Evolutionary conservation across 345 rosid genomes (phyloP), one percentile per base, ranked within the genome.

Genomic region (Gossypium rotundifolium): DNA sequence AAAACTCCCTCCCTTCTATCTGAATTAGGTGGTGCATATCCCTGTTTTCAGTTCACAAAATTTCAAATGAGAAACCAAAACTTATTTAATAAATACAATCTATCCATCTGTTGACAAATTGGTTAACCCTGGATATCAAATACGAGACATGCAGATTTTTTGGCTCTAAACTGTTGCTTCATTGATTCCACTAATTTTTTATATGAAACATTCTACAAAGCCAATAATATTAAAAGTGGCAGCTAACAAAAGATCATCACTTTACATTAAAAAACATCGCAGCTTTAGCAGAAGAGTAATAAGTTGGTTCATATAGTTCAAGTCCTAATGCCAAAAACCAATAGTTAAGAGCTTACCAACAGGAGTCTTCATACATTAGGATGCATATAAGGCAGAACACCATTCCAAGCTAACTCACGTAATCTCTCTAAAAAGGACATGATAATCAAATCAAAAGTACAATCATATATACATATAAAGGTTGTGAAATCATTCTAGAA

Each of bases 21-120:
- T 91, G 97, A 93, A 88, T 95, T 95, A 91, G 99, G 86, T 82
- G 98, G 94, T 95, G 97, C 98, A 90, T 91, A 93, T 90, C 98
- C 99, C 96, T 93, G 96, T 90, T 81, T 94, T 95, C 97, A 88
- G 91, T 85, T 85, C 87, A 89, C 85, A 82, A 83, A 87, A 84
- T 83, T 89, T 85, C 83, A 83, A 74, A 68, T 66, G 74, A 72
- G 71, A 62, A 61, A 78, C 54, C 65, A 65, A 52, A 10, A 12
- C 57, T 33, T 33, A 33, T 33, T 55, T 48, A 23, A 72, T 55
- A 70, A 72, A 69, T 62, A 74, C 16, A 63, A 57, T 9, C 17
- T 14, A 42, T 9, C 22, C n/a, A 46, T 20, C 27, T 45, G 23
- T 25, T 13, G 23, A n/a, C 20, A 25, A 54, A 20, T 17, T 18